Evolutionary conservation across 2,329 filamentous ascomycete genomes (phyloP).

Genomic region (Leptographium radiaticola): DNA sequence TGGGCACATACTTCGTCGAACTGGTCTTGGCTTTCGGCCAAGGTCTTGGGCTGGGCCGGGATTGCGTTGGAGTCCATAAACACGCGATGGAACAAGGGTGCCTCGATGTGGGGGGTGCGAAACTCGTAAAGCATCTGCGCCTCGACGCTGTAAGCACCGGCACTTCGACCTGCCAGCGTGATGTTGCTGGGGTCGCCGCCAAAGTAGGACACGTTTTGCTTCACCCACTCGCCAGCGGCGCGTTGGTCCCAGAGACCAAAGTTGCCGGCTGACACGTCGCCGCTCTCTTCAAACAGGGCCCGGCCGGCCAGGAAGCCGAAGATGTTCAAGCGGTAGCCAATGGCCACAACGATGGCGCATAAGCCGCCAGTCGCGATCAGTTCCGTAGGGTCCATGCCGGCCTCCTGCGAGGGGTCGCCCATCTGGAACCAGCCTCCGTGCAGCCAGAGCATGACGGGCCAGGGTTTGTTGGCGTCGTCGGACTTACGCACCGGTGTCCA

Average conservation of each 20-base stretch:
- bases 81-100: neutral
- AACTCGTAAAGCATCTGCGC: neutral
- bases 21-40: neutral
- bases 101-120: neutral
- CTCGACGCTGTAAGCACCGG: constrained; percentile 21
- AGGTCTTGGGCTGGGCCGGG: neutral
- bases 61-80: neutral
- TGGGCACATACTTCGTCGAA: neutral
- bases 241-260: constrained; percentile 34
- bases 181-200: constrained; percentile 32
- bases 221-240: constrained; percentile 36
- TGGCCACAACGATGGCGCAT: constrained; percentile 13
- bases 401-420: constrained; percentile 9
- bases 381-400: constrained; percentile 14
- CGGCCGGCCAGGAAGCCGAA: constrained; percentile 7
- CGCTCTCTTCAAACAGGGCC: constrained; percentile 20
- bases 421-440: neutral
- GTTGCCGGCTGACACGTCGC: constrained; percentile 17
- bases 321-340: constrained; percentile 14
- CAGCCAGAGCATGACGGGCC: constrained; percentile 41
- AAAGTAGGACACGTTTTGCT: constrained; percentile 31
- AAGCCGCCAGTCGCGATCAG: constrained; percentile 14
- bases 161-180: constrained; percentile 28
- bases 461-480: constrained; percentile 23
- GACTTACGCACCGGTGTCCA: constrained; percentile 26